Evolutionary conservation across 768 basidiomycete genomes (phyloP), one percentile per base, ranked within the genome.

Genomic region (Tulasnella sp.): DNA sequence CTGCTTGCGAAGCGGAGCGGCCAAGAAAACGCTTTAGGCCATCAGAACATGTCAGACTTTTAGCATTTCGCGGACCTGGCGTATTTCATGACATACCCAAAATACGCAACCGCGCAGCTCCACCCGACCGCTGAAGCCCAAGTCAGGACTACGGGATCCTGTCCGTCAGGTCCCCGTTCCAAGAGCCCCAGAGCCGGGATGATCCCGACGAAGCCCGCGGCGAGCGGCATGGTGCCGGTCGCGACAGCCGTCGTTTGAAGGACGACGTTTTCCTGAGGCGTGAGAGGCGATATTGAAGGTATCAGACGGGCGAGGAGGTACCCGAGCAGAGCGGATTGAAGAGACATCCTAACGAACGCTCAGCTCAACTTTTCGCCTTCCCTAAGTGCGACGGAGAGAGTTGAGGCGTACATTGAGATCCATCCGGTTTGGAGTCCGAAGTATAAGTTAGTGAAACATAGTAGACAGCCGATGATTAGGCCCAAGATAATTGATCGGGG

Each of bases 191-290:
- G 83, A 1, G 96, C 95, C 1, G 96, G 96, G 17, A 98, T 84
- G 72, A 98, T 95, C 4, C 95, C 95, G 14, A 98, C 95, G 76
- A 98, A 91, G 0, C 89, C 87, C 7, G 92, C 92, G 14, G 92
- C 90, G 44, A 94, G 83, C 29, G 92, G 92, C 92, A 94, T 94
- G 81, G 82, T 84, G 26, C 96, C 96, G 1, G 95, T 98, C 1
- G 95, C 96, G 1, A 95, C 95, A 0, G 96, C 95, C 0, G 93
- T 95, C 0, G 96, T 97, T 78, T 98, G 95, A 2, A 97, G 85
- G 0, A 98, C 92, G 22, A 97, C 90, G 73, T 96, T 90, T 79
- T 98, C 94, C 80, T 95, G 93, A 0, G 94, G 89, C n/a, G 89
- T 89, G 37, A 95, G 85, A 0, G 90, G 90, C 2, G 80, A 83